A percentile compares a stretch with the other conserved stretches of the same genome.
Conservation (phyloP, 2,329 filamentous ascomycete species). For the Xylariaceae sp. region DNA sequence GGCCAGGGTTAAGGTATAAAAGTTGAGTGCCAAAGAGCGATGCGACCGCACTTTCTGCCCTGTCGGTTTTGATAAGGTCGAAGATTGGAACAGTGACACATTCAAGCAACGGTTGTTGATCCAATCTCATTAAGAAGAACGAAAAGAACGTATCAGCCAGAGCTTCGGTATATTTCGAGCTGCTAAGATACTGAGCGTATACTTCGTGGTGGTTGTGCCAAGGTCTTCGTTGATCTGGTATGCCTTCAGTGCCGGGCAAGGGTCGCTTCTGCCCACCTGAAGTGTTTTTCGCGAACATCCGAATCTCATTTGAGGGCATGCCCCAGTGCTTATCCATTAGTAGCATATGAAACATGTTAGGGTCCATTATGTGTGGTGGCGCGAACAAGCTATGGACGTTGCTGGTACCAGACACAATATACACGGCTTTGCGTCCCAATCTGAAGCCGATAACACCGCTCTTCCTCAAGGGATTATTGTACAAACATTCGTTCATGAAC, state of each 20-base stretch:
- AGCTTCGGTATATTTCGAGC: conserved; percentile 2
- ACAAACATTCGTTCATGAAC: background rate
- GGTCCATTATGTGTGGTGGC: conserved; percentile 2
- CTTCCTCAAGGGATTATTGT: background rate
- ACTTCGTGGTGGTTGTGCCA: conserved; percentile 20
- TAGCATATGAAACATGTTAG: conserved; percentile 6
- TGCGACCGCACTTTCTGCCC: conserved; percentile 19
- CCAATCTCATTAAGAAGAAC: conserved; percentile 12
- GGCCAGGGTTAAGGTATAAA: conserved; percentile 22
- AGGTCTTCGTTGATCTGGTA: conserved; percentile 15
- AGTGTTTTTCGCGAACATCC: conserved; percentile 13
- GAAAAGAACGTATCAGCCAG: conserved; percentile 13
- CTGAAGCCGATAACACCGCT: conserved; percentile 13
- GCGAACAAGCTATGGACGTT: conserved; percentile 18
- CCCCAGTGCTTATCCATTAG: conserved; percentile 13
- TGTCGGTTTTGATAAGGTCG: conserved; percentile 6
- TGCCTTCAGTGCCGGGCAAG: conserved; percentile 12
- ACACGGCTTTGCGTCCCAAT: conserved; percentile 6
- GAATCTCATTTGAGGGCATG: conserved; percentile 13
- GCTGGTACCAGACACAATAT: conserved; percentile 12
- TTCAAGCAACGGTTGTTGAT: conserved; percentile 3
- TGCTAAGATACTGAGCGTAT: conserved; percentile 15
- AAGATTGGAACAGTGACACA: background rate
- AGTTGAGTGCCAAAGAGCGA: conserved; percentile 22
- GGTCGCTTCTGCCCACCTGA: conserved; percentile 16